Evolutionary conservation across 2,329 filamentous ascomycete species (phyloP).

Genomic region (Graphilbum fragrans): DNA sequence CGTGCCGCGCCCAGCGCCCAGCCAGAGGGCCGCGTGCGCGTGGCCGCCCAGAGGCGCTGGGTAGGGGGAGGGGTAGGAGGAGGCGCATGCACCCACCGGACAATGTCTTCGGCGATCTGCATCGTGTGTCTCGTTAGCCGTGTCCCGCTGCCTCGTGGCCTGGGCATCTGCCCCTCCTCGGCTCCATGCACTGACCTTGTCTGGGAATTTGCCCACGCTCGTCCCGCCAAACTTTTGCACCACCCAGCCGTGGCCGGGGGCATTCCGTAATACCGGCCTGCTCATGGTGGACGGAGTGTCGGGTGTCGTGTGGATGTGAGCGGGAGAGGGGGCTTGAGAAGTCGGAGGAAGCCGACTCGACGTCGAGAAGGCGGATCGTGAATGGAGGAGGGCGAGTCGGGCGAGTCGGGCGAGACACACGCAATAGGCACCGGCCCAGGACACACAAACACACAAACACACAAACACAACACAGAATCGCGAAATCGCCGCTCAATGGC

Average conservation of each 20-base stretch:
- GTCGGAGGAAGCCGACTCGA: too few relatives aligned
- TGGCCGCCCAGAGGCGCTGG: background rate
- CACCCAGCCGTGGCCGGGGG: conserved; percentile 27
- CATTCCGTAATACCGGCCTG: conserved; percentile 7
- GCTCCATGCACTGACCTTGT: conserved; percentile 29
- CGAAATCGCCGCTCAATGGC: too few relatives aligned
- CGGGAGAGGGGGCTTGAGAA: too few relatives aligned
- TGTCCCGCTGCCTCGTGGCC: background rate
- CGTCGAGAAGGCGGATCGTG: too few relatives aligned
- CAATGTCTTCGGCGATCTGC: conserved; percentile 18
- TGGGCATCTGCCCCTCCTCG: background rate
- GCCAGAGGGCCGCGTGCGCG: too few relatives aligned
- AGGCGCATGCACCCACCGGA: conserved; percentile 7
- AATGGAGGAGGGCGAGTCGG: too few relatives aligned
- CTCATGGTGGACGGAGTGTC: conserved; percentile 4
- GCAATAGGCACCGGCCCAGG: too few relatives aligned
- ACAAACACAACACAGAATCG: too few relatives aligned
- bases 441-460: too few relatives aligned
- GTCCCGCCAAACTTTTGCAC: conserved; percentile 52
- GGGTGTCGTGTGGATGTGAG: background rate
- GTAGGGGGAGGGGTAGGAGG: background rate
- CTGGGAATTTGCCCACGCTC: conserved; percentile 43
- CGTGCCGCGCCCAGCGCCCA: background rate
- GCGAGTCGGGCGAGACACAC: too few relatives aligned
- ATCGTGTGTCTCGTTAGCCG: conserved; percentile 13